Percentiles rank a stretch among this genome's conserved stretches.
phyloP scores from a whole-genome alignment of 2,329 filamentous ascomycete genomes.

The Biscogniauxia marginata region DNA sequence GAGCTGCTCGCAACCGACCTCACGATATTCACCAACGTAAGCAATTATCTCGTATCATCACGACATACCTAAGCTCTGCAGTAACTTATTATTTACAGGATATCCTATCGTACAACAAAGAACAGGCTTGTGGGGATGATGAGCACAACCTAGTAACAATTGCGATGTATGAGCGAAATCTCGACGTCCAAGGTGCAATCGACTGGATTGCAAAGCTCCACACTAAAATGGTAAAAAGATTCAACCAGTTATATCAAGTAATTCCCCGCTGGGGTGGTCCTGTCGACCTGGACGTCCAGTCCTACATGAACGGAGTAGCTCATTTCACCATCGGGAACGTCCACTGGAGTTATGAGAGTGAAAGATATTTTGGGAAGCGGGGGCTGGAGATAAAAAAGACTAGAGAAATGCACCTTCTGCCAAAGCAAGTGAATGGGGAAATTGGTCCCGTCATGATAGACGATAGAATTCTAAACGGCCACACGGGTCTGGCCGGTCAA shows the following conservation, averaged over 20 bases:
- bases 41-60: neutral
- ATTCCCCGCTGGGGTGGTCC: constrained; percentile 14
- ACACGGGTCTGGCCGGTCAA: no score
- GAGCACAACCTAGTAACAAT: constrained; percentile 33
- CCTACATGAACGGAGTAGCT: constrained; percentile 19
- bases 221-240: constrained; percentile 10
- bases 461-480: no score
- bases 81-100: constrained; percentile 14
- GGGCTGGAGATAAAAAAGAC: constrained; percentile 13
- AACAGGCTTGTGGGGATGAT: constrained; percentile 26
- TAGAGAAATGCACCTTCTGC: constrained; percentile 8
- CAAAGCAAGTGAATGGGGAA: constrained; percentile 13
- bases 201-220: constrained; percentile 9
- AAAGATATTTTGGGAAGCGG: constrained; percentile 23
- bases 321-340: constrained; percentile 23
- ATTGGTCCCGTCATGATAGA: constrained; percentile 10
- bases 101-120: constrained; percentile 31
- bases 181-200: constrained; percentile 13
- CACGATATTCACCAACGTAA: constrained; percentile 28
- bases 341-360: constrained; percentile 27
- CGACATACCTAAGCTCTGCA: neutral
- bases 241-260: constrained; percentile 12
- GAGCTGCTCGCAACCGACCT: constrained; percentile 22
- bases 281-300: constrained; percentile 16
- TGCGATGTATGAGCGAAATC: constrained; percentile 18